Evolutionary conservation across 2,329 filamentous ascomycete genomes (phyloP), one percentile per base, ranked within the genome.

Genomic region (Stagonosporopsis rhizophila): DNA sequence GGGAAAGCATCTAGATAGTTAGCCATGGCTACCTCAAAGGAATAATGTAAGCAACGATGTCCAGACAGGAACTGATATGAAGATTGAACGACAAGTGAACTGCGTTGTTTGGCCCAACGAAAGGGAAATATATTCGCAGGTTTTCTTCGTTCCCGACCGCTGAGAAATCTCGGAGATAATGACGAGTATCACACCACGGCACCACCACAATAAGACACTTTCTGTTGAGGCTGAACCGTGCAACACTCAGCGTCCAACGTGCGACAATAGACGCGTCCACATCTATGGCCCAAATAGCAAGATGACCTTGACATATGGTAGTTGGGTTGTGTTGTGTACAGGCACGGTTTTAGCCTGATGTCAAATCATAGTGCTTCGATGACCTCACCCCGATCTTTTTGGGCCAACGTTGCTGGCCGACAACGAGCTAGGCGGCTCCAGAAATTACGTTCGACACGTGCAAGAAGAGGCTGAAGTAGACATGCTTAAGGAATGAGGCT

Each of bases 101-200:
- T 35, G 19, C 3, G 39, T 44, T 32, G 32, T 25, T 47, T 32
- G 37, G 12, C 30, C 17, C 30, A 28, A 12, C 12, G 12, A 7
- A 8, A n/a, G 8, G 30, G 23, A 14, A 17, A 12, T 17, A 22
- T 4, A 7, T n/a, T 22, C 1, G 2, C 5, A 32, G 4, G 23
- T 25, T 11, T 35, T 25, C 14, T 17, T 25, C 2, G 15, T 8
- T 34, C 22, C 25, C 17, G 19, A 39, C n/a, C 23, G 38, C 46
- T 45, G 51, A 46, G 32, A 37, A 51, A 45, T 27, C 38, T 58
- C 54, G 58, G 58, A 54, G 44, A 53, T 55, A 37, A 27, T 35
- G 47, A 47, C 39, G 48, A 52, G 39, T 23, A 59, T 61, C 59
- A 63, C 58, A 55, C 58, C 58, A 60, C 58, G 48, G 38, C 40